Evolutionary conservation across 768 basidiomycete species (phyloP).

Genomic region (Suillus tomentosus): DNA sequence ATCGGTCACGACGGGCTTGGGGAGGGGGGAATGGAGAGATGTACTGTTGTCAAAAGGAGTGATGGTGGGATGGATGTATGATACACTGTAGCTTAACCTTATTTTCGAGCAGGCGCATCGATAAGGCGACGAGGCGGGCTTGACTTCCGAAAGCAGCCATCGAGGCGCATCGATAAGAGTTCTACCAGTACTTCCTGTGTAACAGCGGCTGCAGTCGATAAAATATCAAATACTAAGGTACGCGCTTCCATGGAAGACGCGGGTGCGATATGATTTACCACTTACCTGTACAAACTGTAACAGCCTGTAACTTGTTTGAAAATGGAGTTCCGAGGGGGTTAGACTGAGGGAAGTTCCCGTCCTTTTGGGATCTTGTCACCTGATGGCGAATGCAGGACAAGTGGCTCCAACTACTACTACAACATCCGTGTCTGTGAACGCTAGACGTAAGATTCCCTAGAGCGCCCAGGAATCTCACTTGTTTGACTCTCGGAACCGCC

Average conservation of each 20-base stretch:
- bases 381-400: neutral
- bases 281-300: conserved; percentile 10
- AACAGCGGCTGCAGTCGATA: conserved; percentile 15
- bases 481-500: neutral
- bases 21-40: conserved; percentile 1
- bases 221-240: conserved; percentile 13
- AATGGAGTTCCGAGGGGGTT: conserved; percentile 4
- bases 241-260: conserved; percentile 18
- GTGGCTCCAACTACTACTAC: neutral
- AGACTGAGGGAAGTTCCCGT: neutral
- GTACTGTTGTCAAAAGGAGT: neutral
- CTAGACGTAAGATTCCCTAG: neutral
- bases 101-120: conserved; percentile 13
- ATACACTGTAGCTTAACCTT: conserved; percentile 15
- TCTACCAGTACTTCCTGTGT: conserved; percentile 8
- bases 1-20: neutral
- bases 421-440: neutral
- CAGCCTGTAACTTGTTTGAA: conserved; percentile 1
- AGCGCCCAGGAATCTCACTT: neutral
- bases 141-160: conserved; percentile 20
- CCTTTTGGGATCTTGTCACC: neutral
- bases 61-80: neutral
- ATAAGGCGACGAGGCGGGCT: conserved; percentile 11
- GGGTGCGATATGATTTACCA: neutral
- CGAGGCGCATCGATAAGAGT: conserved; percentile 36